Conservation (phyloP, 148 eudicot species). For the Camellia japonica region DNA sequence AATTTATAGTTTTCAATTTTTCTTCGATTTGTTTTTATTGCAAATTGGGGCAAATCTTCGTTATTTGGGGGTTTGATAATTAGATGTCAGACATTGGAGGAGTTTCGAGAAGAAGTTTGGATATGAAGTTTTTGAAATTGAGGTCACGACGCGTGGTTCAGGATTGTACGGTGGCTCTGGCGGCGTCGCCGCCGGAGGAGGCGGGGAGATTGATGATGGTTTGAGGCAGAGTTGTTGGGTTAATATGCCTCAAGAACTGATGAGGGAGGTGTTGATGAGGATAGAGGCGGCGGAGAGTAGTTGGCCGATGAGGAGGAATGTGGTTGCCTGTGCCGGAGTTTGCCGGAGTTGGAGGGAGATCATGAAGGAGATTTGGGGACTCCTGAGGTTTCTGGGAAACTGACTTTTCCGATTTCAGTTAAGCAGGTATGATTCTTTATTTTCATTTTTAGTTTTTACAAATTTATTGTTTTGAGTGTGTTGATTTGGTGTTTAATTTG, state of each 20-base stretch:
- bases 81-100: constrained; percentile 15
- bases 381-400: constrained; percentile 47
- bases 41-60: not conserved
- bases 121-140: constrained; percentile 38
- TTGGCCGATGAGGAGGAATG: constrained; percentile 56
- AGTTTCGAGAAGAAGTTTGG: constrained; percentile 24
- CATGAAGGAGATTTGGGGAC: constrained; percentile 49
- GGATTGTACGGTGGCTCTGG: constrained; percentile 26
- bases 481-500: not conserved
- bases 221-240: constrained; percentile 54
- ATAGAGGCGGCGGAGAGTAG: constrained; percentile 54
- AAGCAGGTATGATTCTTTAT: constrained; percentile 44
- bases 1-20: not conserved
- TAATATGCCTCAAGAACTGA: constrained; percentile 60
- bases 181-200: not conserved
- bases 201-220: constrained; percentile 34
- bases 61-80: not conserved
- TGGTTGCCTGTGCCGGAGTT: constrained; percentile 60
- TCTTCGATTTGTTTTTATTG: not conserved
- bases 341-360: constrained; percentile 62
- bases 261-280: constrained; percentile 66
- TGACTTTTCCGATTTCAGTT: constrained; percentile 61
- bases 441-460: not conserved
- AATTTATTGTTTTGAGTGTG: not conserved
- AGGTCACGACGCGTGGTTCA: constrained; percentile 45